Base-by-base conservation (phyloP, 805 yeast species). In the Lachancea kluyveri region DNA sequence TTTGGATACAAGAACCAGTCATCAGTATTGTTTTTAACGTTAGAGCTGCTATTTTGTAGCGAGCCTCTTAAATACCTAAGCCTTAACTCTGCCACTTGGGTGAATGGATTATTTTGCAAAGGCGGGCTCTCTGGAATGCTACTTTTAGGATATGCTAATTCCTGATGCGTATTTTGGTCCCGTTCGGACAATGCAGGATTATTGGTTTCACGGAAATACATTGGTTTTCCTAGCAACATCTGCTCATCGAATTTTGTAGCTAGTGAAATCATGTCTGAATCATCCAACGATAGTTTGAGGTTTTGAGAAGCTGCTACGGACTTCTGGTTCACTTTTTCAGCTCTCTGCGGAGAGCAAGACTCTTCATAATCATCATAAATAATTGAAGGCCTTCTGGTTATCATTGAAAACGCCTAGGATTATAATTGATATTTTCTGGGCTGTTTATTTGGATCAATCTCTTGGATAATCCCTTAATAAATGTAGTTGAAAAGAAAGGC, bases 1-100 rank as follows among this genome's bases (percentile, higher is more conserved):
- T 78, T 77, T 0, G 97, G 96, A 52, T 85, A 87, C 19, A 85
- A 72, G n/a, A 57, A 56, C 96, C 96, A 87, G 17, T 52, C 58
- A 9, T 60, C 61, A 4, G 62, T 52, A 22, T 56, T 58, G 57
- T 87, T 80, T 47, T 84, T 77, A 3, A 95, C 94, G 55, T 90
- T 87, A 33, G 74, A 74, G 24, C 52, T 43, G 23, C 75, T 77
- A 39, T 77, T 67, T 57, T 88, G 97, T 17, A 70, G 40, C 1
- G 95, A 83, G 2, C 70, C 40, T 3, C 48, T 45, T 48, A 78
- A 70, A 57, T 86, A 88, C 44, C 73, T 74, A 43, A 72, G 79
- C 43, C 96, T 70, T 32, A 79, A 46, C 8, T 68, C 70, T 30
- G 79, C 24, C 8, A 50, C 25, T 7, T 31, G 17, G 1, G 32